Base-by-base conservation (phyloP, 495 filamentous ascomycete species). In the Alectoria sarmentosa region DNA sequence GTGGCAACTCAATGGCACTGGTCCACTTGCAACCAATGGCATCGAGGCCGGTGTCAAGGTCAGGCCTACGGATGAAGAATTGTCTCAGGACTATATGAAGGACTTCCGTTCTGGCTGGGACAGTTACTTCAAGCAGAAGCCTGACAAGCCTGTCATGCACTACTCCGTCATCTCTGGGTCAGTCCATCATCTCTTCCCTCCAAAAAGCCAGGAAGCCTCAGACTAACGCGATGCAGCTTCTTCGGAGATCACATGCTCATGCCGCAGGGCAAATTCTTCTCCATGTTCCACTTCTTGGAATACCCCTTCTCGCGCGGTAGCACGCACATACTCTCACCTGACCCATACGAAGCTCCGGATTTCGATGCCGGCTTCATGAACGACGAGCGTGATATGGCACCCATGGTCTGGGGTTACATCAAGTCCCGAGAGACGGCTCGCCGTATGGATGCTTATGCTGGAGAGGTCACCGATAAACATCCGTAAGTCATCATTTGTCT, bases 311-410 rank as follows among this genome's bases (percentile, higher is more conserved):
- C 84, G 44, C 86, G 89, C 66, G 90, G 90, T 13, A 83, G 73
- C 52, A 90, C 82, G 11, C 86, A 91, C 71, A 89, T 93, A 73
- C 79, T 82, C 37, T 88, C 84, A 0, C 73, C 88, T 0, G 84
- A 90, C 62, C 86, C 86, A 15, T 92, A 92, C 70, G 88, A 86
- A 56, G 76, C 77, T 11, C 88, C 89, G 1, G 89, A 92, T 73
- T 92, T 93, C 67, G 89, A 92, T 73, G 84, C 88, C 5, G 89
- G 89, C 32, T 93, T 92, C 76, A 90, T 92, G 88, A 92, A 89
- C 67, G 88, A 92, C 72, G 84, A 89, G 73, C 81, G 88, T 34
- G 89, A 92, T 70, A 90, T 92, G 87, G 86, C 82, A 7, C 87
- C 89, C 14, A 88, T 91, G 86, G 86, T 91, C 7, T 92, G 90